Conservation (phyloP, 192 early-diverging fungal genomes). For the Linderina pennispora region DNA sequence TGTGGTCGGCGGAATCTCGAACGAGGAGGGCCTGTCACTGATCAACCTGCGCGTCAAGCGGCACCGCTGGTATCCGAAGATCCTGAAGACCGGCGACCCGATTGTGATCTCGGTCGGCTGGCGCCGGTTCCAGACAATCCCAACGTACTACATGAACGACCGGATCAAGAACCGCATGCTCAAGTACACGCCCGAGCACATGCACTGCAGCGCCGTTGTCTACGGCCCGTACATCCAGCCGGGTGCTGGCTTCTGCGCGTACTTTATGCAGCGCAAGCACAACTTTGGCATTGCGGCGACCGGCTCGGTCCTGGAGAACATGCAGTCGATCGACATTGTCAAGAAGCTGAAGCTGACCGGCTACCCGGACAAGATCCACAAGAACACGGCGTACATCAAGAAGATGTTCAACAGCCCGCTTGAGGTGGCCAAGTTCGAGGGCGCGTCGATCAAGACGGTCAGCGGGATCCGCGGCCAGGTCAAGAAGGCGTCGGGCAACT, state of each 20-base stretch:
- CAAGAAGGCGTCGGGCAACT: conserved; percentile 84
- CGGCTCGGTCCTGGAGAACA: conserved; percentile 90
- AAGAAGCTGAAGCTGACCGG: conserved; percentile 99
- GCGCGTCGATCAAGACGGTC: conserved; percentile 92
- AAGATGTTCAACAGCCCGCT: conserved; percentile 96
- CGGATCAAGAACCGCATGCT: conserved; percentile 94
- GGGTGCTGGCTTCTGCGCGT: conserved; percentile 93
- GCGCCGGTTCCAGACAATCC: conserved; percentile 96
- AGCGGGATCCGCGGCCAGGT: conserved; percentile 97
- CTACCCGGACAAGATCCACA: conserved; percentile 88
- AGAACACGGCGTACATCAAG: conserved; percentile 96
- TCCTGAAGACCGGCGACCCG: conserved; percentile 97
- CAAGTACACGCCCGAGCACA: conserved; percentile 99
- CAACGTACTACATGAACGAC: conserved; percentile 89
- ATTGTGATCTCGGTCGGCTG: conserved; percentile 96
- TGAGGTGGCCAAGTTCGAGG: conserved; percentile 98
- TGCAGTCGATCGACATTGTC: conserved; percentile 89
- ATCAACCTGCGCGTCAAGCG: conserved; percentile 95
- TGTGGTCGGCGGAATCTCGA: conserved; percentile 79
- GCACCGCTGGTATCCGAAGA: conserved; percentile 94
- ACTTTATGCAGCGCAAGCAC: conserved; percentile 55
- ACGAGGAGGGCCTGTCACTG: conserved; percentile 92
- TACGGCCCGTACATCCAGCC: conserved; percentile 95
- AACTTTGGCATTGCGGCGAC: conserved; percentile 96
- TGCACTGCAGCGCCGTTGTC: conserved; percentile 97